Evolutionary conservation across 2,329 filamentous ascomycete species (phyloP).

Genomic region (Ceratocystis destructans): DNA sequence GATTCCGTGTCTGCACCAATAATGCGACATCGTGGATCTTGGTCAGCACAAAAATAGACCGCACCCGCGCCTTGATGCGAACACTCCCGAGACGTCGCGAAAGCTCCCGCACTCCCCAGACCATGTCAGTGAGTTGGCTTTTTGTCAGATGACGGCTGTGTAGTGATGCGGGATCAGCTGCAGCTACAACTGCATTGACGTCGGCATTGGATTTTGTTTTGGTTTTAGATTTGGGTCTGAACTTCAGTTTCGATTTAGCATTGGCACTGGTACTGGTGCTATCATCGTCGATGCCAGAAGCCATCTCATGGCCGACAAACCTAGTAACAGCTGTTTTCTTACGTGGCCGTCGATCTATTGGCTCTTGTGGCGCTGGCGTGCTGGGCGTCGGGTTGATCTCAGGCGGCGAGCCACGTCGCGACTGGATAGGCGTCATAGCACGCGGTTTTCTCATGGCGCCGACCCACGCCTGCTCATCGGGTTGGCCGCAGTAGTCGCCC

Average conservation of each 20-base stretch:
- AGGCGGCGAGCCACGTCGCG: conserved; percentile 26
- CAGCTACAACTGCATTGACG: conserved; percentile 21
- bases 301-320: not conserved
- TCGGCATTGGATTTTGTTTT: not conserved
- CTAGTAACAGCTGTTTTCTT: not conserved
- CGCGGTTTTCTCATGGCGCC: conserved; percentile 32
- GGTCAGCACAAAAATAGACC: conserved; percentile 73
- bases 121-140: conserved; percentile 91
- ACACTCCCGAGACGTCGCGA: conserved; percentile 76
- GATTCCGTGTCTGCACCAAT: conserved; percentile 60
- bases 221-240: not conserved
- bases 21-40: conserved; percentile 81
- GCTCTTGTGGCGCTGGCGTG: not conserved
- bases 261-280: not conserved
- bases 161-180: conserved; percentile 22
- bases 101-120: conserved; percentile 82
- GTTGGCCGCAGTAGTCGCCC: conserved; percentile 32
- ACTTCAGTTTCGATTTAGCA: not conserved
- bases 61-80: conserved; percentile 66
- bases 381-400: conserved; percentile 17
- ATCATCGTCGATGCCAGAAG: too few species aligned
- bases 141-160: conserved; percentile 76
- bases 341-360: not conserved
- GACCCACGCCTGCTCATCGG: conserved; percentile 44
- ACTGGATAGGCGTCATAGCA: conserved; percentile 25